Base-by-base conservation (phyloP, 768 basidiomycete genomes). In the Leccinum boreale region DNA sequence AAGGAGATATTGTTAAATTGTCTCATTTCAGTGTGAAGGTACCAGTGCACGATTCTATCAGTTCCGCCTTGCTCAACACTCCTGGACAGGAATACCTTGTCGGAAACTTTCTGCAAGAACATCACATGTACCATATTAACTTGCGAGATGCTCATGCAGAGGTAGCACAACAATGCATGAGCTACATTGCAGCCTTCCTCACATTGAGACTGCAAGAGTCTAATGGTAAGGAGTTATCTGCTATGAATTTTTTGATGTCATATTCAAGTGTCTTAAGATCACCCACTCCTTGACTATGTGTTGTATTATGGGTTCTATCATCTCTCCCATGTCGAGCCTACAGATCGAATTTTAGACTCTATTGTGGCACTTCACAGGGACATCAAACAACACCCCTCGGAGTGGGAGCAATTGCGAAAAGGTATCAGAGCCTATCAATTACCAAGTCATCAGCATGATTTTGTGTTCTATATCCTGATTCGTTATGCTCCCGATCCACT, bases 341-440 rank as follows among this genome's bases (percentile, higher is more conserved):
- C 21, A 3, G 14, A 15, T 7, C 7, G 1, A 4, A 46, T 46
- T 15, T 10, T 23, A 15, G 45, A 46, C 23, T 21, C 21, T 21
- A 23, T 46, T 23, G 1, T 23, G 45, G 45, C 6, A 0, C 14
- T 46, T 46, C 39, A 19, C 5, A 11, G 39, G 39, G 39, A 42
- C 10, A 5, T 19, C 11, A 2, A 19, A 42, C n/a, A 7, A 1
- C 21, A 23, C 6, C 14, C 45, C 8, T 46, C 0, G 6, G 12
- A 46, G 14, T 46, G 45, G 45, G 45, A 46, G 14, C 21, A 0
- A 23, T 21, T 46, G 21, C 45, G 3, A 39, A 4, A 17, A n/a
- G 7, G 3, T 39, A 26, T 0, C 8, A 3, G 1, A 39, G 3
- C 2, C 6, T 1, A 17, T 17, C 0, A 1, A 1, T 3, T 46